Conservation (phyloP, 805 yeast species). For the Ogataea allantospora region DNA sequence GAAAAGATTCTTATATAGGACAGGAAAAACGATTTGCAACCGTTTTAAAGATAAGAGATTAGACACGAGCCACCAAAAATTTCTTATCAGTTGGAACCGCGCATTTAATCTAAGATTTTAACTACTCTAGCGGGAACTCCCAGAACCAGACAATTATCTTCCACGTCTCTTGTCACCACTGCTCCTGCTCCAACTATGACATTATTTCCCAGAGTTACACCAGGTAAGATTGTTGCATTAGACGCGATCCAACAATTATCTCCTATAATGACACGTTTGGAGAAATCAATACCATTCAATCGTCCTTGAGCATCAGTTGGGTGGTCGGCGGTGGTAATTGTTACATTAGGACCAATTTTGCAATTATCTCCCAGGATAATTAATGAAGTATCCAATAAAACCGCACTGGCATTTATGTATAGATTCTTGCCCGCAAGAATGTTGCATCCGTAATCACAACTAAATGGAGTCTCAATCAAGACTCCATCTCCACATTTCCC, state of each 20-base stretch:
- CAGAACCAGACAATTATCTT: conserved; percentile 51
- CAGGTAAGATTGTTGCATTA: conserved; percentile 54
- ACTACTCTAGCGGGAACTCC: conserved; percentile 49
- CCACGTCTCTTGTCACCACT: conserved; percentile 58
- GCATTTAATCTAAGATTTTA: too few relatives aligned
- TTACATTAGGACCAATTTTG: conserved; percentile 61
- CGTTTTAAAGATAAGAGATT: too few relatives aligned
- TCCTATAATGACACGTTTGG: conserved; percentile 57
- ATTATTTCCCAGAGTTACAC: conserved; percentile 62
- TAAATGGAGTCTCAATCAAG: conserved; percentile 50
- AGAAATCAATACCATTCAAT: conserved; percentile 47
- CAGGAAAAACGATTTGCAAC: too few relatives aligned
- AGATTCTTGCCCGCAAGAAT: conserved; percentile 54
- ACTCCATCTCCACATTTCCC: conserved; percentile 45
- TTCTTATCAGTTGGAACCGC: too few relatives aligned
- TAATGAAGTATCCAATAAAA: conserved; percentile 57
- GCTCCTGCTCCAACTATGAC: conserved; percentile 67
- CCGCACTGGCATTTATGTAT: conserved; percentile 57
- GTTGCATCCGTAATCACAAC: conserved; percentile 67
- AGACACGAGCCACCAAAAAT: too few relatives aligned
- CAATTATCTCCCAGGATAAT: conserved; percentile 61
- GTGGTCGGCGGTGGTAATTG: conserved; percentile 62
- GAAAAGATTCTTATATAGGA: too few relatives aligned
- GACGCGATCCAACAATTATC: conserved; percentile 70
- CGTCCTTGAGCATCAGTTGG: conserved; percentile 51